Evolutionary conservation across 116 monocot species (phyloP).

Genomic region (Phalaenopsis hybrid): DNA sequence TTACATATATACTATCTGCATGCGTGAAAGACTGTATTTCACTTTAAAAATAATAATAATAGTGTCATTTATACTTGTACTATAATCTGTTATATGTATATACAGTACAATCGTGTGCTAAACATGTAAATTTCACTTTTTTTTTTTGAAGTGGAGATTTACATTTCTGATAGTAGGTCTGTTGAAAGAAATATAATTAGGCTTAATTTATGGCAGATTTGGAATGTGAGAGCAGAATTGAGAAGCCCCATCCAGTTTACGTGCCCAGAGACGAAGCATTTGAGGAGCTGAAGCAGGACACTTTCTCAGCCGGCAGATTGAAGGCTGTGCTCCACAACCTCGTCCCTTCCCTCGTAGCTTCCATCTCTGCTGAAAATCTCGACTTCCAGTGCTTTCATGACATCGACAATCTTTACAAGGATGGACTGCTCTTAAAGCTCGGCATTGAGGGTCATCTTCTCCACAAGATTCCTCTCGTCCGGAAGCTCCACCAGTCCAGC

Average conservation of each 20-base stretch:
- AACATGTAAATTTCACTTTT: too few species aligned
- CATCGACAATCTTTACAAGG: constrained; percentile 69
- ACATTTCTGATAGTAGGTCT: too few species aligned
- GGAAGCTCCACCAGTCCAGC: constrained; percentile 59
- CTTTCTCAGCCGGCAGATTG: constrained; percentile 49
- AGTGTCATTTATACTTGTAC: too few species aligned
- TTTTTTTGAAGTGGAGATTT: too few species aligned
- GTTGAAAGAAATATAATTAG: too few species aligned
- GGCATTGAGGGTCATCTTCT: constrained; percentile 63
- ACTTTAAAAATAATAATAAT: too few species aligned
- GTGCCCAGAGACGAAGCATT: constrained; percentile 64
- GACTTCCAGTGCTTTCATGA: constrained; percentile 62
- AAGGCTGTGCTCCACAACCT: constrained; percentile 58
- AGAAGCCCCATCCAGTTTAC: constrained; percentile 63
- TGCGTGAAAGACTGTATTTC: too few species aligned
- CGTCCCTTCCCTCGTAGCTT: constrained; percentile 51
- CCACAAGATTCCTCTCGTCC: constrained; percentile 59
- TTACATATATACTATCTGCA: too few species aligned
- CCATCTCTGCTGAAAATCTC: constrained; percentile 38
- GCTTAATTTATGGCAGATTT: constrained; percentile 23
- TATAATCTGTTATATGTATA: too few species aligned
- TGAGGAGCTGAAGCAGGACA: constrained; percentile 59
- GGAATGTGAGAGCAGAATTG: constrained; percentile 47
- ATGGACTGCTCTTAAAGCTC: constrained; percentile 56
- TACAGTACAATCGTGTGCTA: too few species aligned